Evolutionary conservation across 2,329 filamentous ascomycete species (phyloP), one percentile per base, ranked within the genome.

Genomic region (Coniochaeta hoffmannii): DNA sequence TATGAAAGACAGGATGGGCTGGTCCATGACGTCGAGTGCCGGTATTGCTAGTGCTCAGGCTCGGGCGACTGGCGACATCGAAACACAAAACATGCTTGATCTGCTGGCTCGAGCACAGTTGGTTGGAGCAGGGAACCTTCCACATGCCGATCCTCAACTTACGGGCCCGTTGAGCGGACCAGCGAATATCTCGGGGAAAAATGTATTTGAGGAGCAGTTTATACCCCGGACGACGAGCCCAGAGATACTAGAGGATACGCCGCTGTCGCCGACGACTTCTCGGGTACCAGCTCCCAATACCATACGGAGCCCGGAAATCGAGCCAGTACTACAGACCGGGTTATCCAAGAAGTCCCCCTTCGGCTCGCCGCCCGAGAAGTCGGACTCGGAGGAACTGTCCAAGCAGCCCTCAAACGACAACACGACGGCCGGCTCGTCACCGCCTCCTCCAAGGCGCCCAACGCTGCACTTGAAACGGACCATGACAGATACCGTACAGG

Each of bases 61-160:
- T 54, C 86, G 89, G 65, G 78, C 88, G 53, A 85, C 82, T 59
- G 92, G 91, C 22, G 92, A 97, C 70, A 76, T 89, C 53, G 93
- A 97, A 63, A 82, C 91, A 50, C 90, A 97, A 70, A 87, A 86
- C 65, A 91, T 96, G 88, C 82, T 97, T 71, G 92, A 97, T 65
- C 76, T 97, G 56, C 76, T 97, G 58, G 86, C 89, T 46, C 86
- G 86, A 64, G 89, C 92, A 50, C 89, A 93, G 61, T 73, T 97
- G 24, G 83, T 93, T 55, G 87, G 85, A 17, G 80, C 85, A 35
- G 85, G 86, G 54, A 86, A 84, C 58, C 69, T 85, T 31, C 79
- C 78, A 28, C 73, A 76, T 58, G 67, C 71, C 12, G 77, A 79
- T 53, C 65, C 72, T 49, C 66, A 67, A 61, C 63, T 67, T 7